Percentiles rank a stretch among this genome's conserved stretches.
Evolutionary conservation across 169 alveolate species (phyloP).

Genomic region (Plasmodium fragile): DNA sequence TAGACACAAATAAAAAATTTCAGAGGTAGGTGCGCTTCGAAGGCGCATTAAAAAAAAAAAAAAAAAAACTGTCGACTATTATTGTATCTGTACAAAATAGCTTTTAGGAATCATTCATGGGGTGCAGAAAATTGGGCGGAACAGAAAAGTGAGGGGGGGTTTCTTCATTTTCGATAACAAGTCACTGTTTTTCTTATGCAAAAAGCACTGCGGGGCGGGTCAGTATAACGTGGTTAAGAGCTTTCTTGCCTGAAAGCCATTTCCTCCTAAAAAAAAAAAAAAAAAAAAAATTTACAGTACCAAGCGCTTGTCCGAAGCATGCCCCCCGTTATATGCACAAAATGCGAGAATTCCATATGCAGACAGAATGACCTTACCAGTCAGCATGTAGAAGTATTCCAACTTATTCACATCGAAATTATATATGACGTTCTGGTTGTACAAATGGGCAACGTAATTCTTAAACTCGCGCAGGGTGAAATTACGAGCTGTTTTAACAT

Average conservation of each 20-base stretch:
- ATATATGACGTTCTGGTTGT: slow-evolving; percentile 78
- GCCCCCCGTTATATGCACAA: not conserved
- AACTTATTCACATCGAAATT: slow-evolving; percentile 84
- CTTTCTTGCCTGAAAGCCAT: slow-evolving; percentile 85
- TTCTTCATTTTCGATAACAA: not conserved
- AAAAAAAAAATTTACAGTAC: not conserved
- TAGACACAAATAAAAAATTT: too few species aligned
- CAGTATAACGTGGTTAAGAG: slow-evolving; percentile 82
- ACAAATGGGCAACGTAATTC: slow-evolving; percentile 81
- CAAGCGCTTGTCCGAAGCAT: not conserved
- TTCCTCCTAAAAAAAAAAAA: slow-evolving; percentile 80
- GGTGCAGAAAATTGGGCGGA: not conserved
- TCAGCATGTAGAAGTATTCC: slow-evolving; percentile 86
- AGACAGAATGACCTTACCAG: slow-evolving; percentile 71
- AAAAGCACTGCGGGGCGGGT: not conserved
- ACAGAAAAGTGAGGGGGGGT: not conserved
- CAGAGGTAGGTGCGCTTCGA: not conserved
- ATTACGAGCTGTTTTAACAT: slow-evolving; percentile 81
- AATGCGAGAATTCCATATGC: not conserved
- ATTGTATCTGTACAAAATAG: not conserved
- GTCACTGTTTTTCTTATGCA: not conserved
- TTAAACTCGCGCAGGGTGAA: slow-evolving; percentile 84
- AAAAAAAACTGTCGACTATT: not conserved
- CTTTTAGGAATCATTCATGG: not conserved
- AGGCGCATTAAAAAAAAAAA: too few species aligned